Evolutionary conservation across 306 rosid species (phyloP).

Genomic region (Crataegus laevigata): DNA sequence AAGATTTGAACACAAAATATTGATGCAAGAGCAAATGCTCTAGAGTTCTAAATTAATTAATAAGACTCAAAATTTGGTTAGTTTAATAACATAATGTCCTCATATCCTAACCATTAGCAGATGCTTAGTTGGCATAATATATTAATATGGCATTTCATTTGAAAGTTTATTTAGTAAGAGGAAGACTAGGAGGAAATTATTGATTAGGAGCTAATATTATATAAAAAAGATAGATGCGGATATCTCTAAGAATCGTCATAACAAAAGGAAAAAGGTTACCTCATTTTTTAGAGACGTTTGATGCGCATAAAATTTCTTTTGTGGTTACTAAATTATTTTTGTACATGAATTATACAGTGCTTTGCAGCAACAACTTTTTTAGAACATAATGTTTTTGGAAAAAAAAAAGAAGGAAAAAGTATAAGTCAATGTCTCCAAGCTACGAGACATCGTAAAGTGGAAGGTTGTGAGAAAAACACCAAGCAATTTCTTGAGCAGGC

Average conservation of each 20-base stretch:
- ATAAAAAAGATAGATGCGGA: not conserved
- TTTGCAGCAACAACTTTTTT: too few species aligned
- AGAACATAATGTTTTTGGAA: too few species aligned
- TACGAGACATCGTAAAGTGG: not conserved
- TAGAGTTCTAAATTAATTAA: not conserved
- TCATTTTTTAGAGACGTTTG: too few species aligned
- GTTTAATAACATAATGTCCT: not conserved
- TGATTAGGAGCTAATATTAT: not conserved
- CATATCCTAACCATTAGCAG: not conserved
- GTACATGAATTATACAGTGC: too few species aligned
- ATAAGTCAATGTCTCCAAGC: not conserved
- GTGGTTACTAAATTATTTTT: too few species aligned
- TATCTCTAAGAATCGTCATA: not conserved
- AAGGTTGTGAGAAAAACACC: not conserved
- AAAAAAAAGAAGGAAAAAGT: not conserved
- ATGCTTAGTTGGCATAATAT: slow-evolving; percentile 8
- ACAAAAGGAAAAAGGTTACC: not conserved
- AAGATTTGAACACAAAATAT: too few species aligned
- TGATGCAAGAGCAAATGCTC: too few species aligned
- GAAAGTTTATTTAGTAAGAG: not conserved
- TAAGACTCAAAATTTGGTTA: not conserved
- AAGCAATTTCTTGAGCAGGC: not conserved
- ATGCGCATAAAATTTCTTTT: too few species aligned
- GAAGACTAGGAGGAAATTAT: not conserved
- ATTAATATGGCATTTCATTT: not conserved